Evolutionary conservation across 1,284 basidiomycete species (phyloP), one percentile per base, ranked within the genome.

Genomic region (Mycosarcoma maydis): DNA sequence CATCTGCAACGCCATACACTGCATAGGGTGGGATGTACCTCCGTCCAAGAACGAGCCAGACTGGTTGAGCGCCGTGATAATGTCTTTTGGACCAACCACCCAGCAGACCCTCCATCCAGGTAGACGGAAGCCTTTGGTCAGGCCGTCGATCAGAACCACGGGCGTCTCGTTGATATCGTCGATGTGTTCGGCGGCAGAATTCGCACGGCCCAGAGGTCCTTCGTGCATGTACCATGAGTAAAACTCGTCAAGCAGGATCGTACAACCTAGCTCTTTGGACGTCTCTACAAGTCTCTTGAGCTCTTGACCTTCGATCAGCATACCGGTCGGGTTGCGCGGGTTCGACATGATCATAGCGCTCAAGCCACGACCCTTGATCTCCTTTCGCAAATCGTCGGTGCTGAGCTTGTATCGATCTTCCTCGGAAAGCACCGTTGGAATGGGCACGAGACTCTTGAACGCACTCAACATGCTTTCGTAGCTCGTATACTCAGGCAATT

Each of bases 301-400:
- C 14, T 94, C 90, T 14, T 90, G 85, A 14, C 91, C 92, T 68
- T 73, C 50, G 38, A 78, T 72, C 19, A 78, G 84, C 73, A 94
- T 92, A 10, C 94, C 93, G 0, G 94, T 96, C 1, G 94, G 92
- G 78, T 94, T 94, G 56, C 92, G 88, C 13, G 92, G 92, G 82
- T 96, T 97, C 17, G 90, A 92, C 1, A 92, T 90, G 50, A 97
- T 86, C 58, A 96, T 87, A 37, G 94, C 92, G 14, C 90, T 88
- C 20, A 96, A 84, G 29, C 91, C 93, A 83, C 73, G 73, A 6
- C 72, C 72, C 13, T 59, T 54, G 48, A 83, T 78, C 29, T 73
- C 71, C n/a, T 73, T 57, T 14, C 71, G 54, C 32, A 85, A 80
- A 60, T 84, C 79, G 11, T 89, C 86, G 19, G 94, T 87, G 73